Evolutionary conservation across 2,329 filamentous ascomycete species (phyloP).

Genomic region (Calonectria crousiana): DNA sequence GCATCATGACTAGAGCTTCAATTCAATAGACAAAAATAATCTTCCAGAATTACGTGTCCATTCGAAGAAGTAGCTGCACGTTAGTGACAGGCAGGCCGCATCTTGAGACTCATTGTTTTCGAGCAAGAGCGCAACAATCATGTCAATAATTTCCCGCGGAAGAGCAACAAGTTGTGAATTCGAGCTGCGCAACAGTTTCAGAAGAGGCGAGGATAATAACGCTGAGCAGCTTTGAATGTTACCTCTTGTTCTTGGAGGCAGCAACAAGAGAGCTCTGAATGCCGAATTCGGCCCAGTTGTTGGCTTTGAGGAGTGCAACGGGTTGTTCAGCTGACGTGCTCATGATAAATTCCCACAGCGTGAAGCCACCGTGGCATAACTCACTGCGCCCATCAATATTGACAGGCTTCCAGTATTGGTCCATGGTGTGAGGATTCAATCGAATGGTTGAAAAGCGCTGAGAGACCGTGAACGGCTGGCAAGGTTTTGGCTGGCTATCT

Average conservation of each 20-base stretch:
- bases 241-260: conserved; percentile 17
- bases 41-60: no score
- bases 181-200: not conserved
- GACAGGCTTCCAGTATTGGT: conserved; percentile 20
- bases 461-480: not conserved
- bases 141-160: conserved; percentile 22
- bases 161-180: not conserved
- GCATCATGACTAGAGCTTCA: no score
- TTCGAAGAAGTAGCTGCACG: conserved; percentile 24
- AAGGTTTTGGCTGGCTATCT: not conserved
- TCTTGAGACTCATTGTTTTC: not conserved
- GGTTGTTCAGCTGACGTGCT: conserved; percentile 8
- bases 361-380: not conserved
- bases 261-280: not conserved
- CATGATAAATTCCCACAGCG: not conserved
- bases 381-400: conserved; percentile 19
- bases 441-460: not conserved
- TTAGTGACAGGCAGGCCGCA: conserved; percentile 19
- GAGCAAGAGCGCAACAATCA: not conserved
- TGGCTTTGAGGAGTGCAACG: not conserved
- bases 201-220: not conserved
- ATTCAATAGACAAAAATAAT: not conserved
- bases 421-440: not conserved
- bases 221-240: not conserved
- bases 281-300: conserved; percentile 11